These are phyloP conservation scores for Citrullus colocynthis DNA, from an alignment of 306 rosid species.

Conservation along the genomic window DNA sequence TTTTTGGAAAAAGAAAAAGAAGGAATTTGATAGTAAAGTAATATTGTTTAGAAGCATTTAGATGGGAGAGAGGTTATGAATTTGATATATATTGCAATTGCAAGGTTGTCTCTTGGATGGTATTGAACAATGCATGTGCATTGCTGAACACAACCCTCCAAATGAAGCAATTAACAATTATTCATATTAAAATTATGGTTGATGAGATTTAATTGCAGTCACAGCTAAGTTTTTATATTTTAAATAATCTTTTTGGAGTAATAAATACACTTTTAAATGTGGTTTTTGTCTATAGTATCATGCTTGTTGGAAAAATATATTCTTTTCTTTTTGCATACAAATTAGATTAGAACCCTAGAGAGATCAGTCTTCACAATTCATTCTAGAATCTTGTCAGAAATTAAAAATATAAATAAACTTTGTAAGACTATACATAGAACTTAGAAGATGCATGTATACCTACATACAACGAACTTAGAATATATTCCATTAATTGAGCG, in stretches of 20 bases:
- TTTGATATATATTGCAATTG: not conserved
- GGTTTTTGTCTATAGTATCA: not conserved
- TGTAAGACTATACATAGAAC: too few relatives aligned
- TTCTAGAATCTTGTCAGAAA: not conserved
- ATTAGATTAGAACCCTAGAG: not conserved
- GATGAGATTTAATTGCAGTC: not conserved
- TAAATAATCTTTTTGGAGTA: not conserved
- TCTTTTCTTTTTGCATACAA: not conserved
- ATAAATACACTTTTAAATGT: not conserved
- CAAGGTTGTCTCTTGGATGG: not conserved
- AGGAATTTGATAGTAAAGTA: not conserved
- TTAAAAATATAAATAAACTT: too few relatives aligned
- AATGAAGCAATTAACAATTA: not conserved
- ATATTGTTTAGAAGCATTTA: not conserved
- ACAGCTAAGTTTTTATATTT: not conserved
- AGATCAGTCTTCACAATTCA: not conserved
- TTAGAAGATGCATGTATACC: too few relatives aligned
- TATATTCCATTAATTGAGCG: too few relatives aligned
- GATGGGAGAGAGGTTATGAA: not conserved
- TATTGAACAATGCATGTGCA: slow-evolving; percentile 2
- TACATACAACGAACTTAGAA: too few relatives aligned
- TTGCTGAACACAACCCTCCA: not conserved
- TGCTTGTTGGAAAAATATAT: not conserved
- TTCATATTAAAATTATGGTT: not conserved
- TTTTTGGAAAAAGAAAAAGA: too few relatives aligned